Conservation (phyloP, 768 basidiomycete genomes). For the Megacollybia marginata region DNA sequence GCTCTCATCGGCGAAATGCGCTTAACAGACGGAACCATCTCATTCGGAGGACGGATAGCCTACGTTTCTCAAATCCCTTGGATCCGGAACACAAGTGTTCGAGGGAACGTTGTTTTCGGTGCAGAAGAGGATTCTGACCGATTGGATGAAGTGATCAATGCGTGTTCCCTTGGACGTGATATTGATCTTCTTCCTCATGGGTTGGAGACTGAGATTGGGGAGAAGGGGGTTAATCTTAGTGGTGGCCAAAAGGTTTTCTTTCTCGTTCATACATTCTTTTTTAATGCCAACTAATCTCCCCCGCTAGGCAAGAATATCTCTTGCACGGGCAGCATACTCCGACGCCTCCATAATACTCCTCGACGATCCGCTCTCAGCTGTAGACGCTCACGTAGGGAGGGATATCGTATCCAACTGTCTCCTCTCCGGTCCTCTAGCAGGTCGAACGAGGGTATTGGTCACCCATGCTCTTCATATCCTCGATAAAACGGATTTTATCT, state of each 20-base stretch:
- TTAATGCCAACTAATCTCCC: conserved; percentile 1
- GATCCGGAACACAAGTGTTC: conserved; percentile 63
- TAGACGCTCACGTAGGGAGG: conserved; percentile 72
- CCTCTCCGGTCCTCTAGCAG: conserved; percentile 40
- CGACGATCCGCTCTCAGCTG: conserved; percentile 77
- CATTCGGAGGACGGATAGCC: conserved; percentile 47
- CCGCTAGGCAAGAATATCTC: conserved; percentile 57
- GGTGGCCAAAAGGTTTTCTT: conserved; percentile 24
- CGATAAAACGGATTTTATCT: conserved; percentile 55
- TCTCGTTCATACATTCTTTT: neutral
- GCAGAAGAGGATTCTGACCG: conserved; percentile 41
- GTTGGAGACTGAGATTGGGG: conserved; percentile 66
- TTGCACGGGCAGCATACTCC: conserved; percentile 75
- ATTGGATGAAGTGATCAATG: conserved; percentile 48
- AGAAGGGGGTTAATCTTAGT: conserved; percentile 68
- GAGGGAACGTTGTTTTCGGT: conserved; percentile 73
- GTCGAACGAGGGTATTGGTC: conserved; percentile 54
- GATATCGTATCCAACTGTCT: conserved; percentile 58
- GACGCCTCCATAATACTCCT: conserved; percentile 69
- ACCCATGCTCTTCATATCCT: conserved; percentile 54
- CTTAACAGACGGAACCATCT: conserved; percentile 32
- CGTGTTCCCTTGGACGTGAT: conserved; percentile 67
- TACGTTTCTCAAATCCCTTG: conserved; percentile 59
- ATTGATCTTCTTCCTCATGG: conserved; percentile 65
- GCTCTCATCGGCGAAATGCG: conserved; percentile 41